Base-by-base conservation (phyloP, 176 grass and related monocot species). In the Chrysopogon serrulatus region DNA sequence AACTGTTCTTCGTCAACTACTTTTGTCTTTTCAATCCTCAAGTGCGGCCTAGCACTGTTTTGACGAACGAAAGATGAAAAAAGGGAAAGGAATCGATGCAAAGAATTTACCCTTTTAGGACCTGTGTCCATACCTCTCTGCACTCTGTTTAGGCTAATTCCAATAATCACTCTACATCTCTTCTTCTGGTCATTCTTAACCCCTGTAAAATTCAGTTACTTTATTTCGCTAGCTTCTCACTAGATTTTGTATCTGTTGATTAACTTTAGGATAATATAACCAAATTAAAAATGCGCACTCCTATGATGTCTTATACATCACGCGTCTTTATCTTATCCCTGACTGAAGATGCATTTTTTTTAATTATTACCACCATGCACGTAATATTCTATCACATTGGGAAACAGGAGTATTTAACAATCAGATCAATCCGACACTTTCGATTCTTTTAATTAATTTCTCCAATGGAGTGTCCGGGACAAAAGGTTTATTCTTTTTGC, bases 401-500 rank as follows among this genome's bases (percentile, higher is more conserved):
- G n/a, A 30, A 57, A 27, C 14, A 63, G 12, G 61, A 24, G 10
- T 3, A 43, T 18, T 45, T 18, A 31, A 73, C 24, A 34, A 49
- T 53, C 47, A 59, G n/a, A 48, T 53, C 59, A 40, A 80, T 26
- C 68, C 23, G 71, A 36, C 68, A 39, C 24, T 37, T 80, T 41
- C 12, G 12, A 54, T 53, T 65, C 54, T 23, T 28, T 79, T 41
- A 67, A 61, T 79, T 41, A 67, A 61, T 84, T 71, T 65, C 42
- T 78, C 73, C 64, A 60, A 59, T 27, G 63, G 65, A 45, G 27
- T 59, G 24, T 43, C 45, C 28, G 35, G 37, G 71, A 47, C 71
- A 82, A 62, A 62, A 68, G 36, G 36, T 5, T 24, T 75, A 5
- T 45, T 37, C 85, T 87, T 81, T 75, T 87, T 47, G 43, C 36